Base-by-base conservation (phyloP, 164 flowering plant genomes). In the Nymphaea thermarum region DNA sequence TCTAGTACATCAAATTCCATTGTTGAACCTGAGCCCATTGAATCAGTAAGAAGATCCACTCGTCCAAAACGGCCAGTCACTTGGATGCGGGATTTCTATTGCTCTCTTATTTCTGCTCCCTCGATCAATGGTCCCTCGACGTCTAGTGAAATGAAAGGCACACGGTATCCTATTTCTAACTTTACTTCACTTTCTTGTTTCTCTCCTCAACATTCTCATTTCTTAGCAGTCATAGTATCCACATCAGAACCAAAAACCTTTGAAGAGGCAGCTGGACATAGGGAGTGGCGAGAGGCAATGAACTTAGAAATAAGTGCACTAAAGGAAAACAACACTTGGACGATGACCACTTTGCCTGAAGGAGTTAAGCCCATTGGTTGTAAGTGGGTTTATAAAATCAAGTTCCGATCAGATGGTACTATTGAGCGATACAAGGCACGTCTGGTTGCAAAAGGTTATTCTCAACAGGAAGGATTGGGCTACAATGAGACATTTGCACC, bases 401-500 rank as follows among this genome's bases (percentile, higher is more conserved):
- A 64, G 25, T 64, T 25, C 66, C 7, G n/a, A 8, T 4, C 42
- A 12, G 69, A 67, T 57, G 62, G 42, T 3, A 45, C 7, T 14
- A 53, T 67, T 67, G 60, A 67, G 18, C 44, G 12, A 10, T 67
- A 42, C 42, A 67, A 67, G 17, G 62, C 62, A 3, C 41, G n/a
- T 0, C 12, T 67, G 4, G 62, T 53, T 0, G 62, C 69, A 0
- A 55, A 67, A 36, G 61, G 69, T 15, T 66, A 47, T 36, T 15
- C 61, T 4, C 68, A 53, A 66, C 7, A 4, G 4, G 68, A 47
- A 12, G 69, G 69, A 1, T 10, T 67, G 6, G 62, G 51, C 17
- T 67, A 53, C 14, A 42, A 55, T 18, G 62, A 67, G 1, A 67
- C 69, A n/a, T 67, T 45, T 67, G 63, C 69, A 16, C 69, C 62